phyloP scores from a whole-genome alignment of 1,284 basidiomycete genomes.

The Cronartium ribicola region DNA sequence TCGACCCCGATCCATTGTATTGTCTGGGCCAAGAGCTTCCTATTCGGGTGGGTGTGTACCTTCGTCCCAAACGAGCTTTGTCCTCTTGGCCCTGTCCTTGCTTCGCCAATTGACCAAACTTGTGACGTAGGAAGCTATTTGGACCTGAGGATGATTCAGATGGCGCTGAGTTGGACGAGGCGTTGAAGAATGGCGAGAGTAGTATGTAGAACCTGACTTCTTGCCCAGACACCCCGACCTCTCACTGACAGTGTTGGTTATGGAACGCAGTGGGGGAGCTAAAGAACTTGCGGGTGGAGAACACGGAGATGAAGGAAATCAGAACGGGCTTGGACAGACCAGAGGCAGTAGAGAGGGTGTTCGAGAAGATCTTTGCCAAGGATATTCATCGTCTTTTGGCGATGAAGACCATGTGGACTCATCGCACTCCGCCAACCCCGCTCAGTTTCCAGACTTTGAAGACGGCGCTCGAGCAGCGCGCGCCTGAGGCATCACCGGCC shows the following conservation, averaged over 20 bases:
- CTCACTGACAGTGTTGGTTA: neutral
- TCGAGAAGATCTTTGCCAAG: constrained; percentile 83
- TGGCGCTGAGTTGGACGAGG: constrained; percentile 71
- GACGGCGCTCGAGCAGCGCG: too few relatives aligned
- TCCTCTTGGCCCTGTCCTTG: constrained; percentile 1
- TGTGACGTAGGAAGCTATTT: constrained; percentile 74
- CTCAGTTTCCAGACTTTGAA: too few relatives aligned
- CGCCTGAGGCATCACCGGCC: too few relatives aligned
- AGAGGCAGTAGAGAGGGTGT: constrained; percentile 67
- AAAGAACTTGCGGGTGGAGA: constrained; percentile 79
- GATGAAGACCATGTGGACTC: constrained; percentile 99
- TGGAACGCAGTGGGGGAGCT: constrained; percentile 77
- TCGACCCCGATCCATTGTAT: constrained; percentile 98
- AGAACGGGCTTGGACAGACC: constrained; percentile 56
- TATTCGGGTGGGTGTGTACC: constrained; percentile 70
- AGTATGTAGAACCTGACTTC: constrained; percentile 55
- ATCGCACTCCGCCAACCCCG: constrained; percentile 74
- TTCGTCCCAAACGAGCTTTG: neutral
- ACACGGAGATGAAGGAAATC: constrained; percentile 76
- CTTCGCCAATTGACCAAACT: neutral
- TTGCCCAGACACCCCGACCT: neutral
- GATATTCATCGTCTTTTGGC: constrained; percentile 83
- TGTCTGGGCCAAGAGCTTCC: constrained; percentile 97
- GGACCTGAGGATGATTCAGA: constrained; percentile 77
- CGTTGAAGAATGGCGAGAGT: constrained; percentile 81